Evolutionary conservation across 371 early-diverging fungal species (phyloP).

Genomic region (Rhizopus sp.): DNA sequence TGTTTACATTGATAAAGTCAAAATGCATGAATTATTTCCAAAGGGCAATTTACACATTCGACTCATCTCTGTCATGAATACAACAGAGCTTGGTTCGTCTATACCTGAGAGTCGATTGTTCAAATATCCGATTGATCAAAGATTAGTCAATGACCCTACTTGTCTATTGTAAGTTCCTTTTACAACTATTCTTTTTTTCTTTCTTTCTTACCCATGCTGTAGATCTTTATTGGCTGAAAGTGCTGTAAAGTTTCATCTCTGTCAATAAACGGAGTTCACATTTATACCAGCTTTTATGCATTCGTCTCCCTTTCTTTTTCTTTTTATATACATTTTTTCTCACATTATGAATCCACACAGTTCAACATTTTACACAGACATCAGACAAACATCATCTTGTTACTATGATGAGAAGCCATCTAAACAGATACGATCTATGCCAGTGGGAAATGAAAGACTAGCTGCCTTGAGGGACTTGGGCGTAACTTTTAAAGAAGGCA

Average conservation of each 20-base stretch:
- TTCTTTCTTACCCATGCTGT: not conserved
- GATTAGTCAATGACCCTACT: not conserved
- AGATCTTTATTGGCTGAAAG: conserved; percentile 3
- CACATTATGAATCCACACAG: not conserved
- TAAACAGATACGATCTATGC: conserved; percentile 30
- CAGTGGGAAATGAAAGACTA: conserved; percentile 34
- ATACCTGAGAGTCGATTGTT: not conserved
- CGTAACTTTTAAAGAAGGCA: conserved; percentile 44
- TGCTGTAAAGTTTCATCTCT: conserved; percentile 1
- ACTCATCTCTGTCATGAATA: not conserved
- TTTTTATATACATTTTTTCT: not conserved
- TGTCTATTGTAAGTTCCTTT: not conserved
- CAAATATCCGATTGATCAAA: not conserved
- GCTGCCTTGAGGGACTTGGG: conserved; percentile 44
- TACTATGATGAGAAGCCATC: conserved; percentile 4
- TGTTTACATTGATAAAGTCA: not conserved
- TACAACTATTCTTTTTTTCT: not conserved
- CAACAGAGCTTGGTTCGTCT: not conserved
- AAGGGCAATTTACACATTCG: not conserved
- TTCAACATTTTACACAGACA: not conserved
- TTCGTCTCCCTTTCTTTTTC: not conserved
- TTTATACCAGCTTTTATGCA: not conserved
- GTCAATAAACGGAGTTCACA: not conserved
- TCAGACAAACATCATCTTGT: not conserved
- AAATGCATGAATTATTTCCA: not conserved